Base-by-base conservation (phyloP, 495 filamentous ascomycete genomes). In the Astrothelium subdiscretum region DNA sequence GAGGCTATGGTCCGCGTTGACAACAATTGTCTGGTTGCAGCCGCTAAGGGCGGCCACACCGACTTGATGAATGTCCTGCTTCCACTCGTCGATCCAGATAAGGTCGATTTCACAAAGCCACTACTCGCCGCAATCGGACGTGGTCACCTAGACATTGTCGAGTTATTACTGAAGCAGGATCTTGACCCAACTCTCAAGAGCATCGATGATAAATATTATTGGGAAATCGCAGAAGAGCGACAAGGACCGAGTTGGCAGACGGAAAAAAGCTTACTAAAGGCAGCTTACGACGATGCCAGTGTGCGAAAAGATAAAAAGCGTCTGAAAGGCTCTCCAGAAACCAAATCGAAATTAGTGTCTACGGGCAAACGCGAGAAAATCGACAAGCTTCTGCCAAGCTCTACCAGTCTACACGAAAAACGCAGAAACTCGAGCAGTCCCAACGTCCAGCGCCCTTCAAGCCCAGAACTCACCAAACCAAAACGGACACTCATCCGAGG, bases 121-220 rank as follows among this genome's bases (percentile, higher is more conserved):
- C 95, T 98, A 82, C 80, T 96, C 31, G 90, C 90, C 38, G 90
- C 94, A 1, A 96, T 98, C 61, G 94, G 94, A 10, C 85, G 91
- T 60, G 91, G 91, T 12, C 94, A 95, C 70, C 77, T 89, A 29
- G 86, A 85, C 54, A 87, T 96, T 40, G 82, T 98, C 38, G 79
- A 85, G 52, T 80, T 96, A 11, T 80, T 98, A 4, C 78, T 97
- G 1, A 83, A 85, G 61, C 88, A 92, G 63, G 82, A 83, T 31
- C 94, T 96, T 65, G 83, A 96, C 64, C 90, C 91, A 2, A n/a
- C 57, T 10, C 65, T 60, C 38, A 89, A 87, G 6, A 81, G 84
- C 11, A 83, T 85, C 0, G 70, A 78, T 12, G 89, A 88, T 5
- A 81, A 85, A 62, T 85, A 87, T 0, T 98, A 97, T 68, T 84